Conservation (phyloP, 768 basidiomycete genomes). For the Rhizopogon roseolus region DNA sequence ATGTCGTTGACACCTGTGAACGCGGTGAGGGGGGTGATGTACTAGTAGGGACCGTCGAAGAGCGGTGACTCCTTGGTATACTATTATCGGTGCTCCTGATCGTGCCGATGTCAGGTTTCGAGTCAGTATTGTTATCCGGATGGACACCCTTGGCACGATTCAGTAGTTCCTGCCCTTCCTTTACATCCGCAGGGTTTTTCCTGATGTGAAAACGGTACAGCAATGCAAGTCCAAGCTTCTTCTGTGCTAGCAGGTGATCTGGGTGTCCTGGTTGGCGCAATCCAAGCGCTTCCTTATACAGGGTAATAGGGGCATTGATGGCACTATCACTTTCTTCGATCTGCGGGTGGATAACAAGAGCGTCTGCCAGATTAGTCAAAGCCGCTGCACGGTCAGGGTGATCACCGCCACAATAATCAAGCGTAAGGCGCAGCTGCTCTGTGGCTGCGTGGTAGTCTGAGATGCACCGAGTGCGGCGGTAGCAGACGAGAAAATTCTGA, state of each 20-base stretch:
- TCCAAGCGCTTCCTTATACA: conserved; percentile 8
- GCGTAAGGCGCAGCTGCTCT: conserved; percentile 4
- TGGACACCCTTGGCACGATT: not conserved
- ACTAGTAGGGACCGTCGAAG: not conserved
- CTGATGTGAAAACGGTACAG: conserved; percentile 2
- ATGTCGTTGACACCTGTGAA: not conserved
- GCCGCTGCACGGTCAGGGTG: not conserved
- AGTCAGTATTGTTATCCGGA: not conserved
- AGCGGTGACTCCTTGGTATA: not conserved
- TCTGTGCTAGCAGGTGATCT: conserved; percentile 6
- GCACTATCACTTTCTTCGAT: not conserved
- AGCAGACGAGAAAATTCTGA: conserved; percentile 1
- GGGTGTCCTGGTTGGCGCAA: not conserved
- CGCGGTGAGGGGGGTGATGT: not conserved
- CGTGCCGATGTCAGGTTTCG: not conserved
- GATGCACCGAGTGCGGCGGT: not conserved
- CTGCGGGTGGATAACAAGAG: not conserved
- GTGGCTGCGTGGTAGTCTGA: conserved; percentile 1
- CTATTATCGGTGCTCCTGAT: not conserved
- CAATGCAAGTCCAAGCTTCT: conserved; percentile 4
- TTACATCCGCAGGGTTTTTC: not conserved
- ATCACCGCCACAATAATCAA: not conserved
- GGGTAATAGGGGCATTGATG: not conserved
- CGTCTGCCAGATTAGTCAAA: conserved; percentile 8
- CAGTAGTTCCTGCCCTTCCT: not conserved